phyloP scores from a whole-genome alignment of 78 protist species.

The Tieghemostelium lacteum region DNA sequence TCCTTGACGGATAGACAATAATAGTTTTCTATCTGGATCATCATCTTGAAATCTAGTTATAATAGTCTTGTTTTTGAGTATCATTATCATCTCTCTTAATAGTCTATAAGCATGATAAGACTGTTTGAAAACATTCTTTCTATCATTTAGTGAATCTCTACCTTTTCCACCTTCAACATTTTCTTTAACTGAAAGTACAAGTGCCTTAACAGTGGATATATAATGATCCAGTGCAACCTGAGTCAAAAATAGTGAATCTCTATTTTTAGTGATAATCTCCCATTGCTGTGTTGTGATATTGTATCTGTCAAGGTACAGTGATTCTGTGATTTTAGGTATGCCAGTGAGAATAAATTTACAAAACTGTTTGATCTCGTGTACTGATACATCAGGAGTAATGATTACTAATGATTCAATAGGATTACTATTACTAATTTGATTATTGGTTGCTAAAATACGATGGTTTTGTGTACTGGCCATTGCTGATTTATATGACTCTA shows the following conservation, averaged over 20 bases:
- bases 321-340: slow-evolving; percentile 36
- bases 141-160: neutral
- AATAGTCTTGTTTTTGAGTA: slow-evolving; percentile 2
- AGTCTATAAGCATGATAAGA: slow-evolving; percentile 58
- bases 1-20: slow-evolving; percentile 12
- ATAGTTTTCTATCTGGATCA: neutral
- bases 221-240: slow-evolving; percentile 18
- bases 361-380: slow-evolving; percentile 33
- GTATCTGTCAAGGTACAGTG: slow-evolving; percentile 9
- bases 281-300: slow-evolving; percentile 16
- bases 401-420: slow-evolving; percentile 9
- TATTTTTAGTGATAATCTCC: neutral
- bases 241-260: neutral
- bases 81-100: slow-evolving; percentile 13
- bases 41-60: neutral
- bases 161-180: neutral
- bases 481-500: neutral
- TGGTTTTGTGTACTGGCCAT: neutral
- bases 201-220: slow-evolving; percentile 21
- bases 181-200: slow-evolving; percentile 12
- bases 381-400: slow-evolving; percentile 53
- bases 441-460: neutral
- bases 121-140: slow-evolving; percentile 26
- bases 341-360: slow-evolving; percentile 22
- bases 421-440: neutral